Evolutionary conservation across 2,329 filamentous ascomycete genomes (phyloP).

Genomic region (Pestalotiopsis fici): DNA sequence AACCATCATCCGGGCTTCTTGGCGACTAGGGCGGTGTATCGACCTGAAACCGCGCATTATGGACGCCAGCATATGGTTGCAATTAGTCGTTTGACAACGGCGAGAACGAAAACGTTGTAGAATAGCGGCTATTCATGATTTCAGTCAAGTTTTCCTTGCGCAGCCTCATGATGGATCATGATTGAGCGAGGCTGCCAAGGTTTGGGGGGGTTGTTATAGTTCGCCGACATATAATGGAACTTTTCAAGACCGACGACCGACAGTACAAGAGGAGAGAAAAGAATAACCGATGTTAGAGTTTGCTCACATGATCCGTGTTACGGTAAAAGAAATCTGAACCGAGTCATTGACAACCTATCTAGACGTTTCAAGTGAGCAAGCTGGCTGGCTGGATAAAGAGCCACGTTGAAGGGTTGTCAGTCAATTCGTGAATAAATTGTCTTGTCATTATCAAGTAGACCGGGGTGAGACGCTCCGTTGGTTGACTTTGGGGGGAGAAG

Average conservation of each 20-base stretch:
- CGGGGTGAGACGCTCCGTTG: not conserved
- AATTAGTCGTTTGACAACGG: not conserved
- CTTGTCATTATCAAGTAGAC: not conserved
- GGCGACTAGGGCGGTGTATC: not conserved
- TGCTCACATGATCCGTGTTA: not conserved
- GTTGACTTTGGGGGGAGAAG: too few species aligned
- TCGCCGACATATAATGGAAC: not conserved
- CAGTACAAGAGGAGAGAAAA: too few species aligned
- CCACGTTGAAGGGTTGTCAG: not conserved
- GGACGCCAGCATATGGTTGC: not conserved
- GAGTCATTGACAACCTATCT: not conserved
- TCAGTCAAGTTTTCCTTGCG: not conserved
- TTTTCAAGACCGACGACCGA: too few species aligned
- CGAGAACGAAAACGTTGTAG: not conserved
- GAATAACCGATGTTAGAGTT: too few species aligned
- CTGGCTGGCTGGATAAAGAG: constrained; percentile 8
- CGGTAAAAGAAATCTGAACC: not conserved
- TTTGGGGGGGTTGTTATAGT: not conserved
- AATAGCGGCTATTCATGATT: not conserved
- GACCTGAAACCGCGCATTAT: not conserved
- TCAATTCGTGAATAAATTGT: not conserved
- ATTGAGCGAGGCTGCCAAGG: not conserved
- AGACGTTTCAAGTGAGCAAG: not conserved
- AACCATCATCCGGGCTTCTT: not conserved
- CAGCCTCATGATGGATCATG: not conserved